phyloP scores from a whole-genome alignment of 352 stramenopile genomes.

The Phytophthora meadii region DNA sequence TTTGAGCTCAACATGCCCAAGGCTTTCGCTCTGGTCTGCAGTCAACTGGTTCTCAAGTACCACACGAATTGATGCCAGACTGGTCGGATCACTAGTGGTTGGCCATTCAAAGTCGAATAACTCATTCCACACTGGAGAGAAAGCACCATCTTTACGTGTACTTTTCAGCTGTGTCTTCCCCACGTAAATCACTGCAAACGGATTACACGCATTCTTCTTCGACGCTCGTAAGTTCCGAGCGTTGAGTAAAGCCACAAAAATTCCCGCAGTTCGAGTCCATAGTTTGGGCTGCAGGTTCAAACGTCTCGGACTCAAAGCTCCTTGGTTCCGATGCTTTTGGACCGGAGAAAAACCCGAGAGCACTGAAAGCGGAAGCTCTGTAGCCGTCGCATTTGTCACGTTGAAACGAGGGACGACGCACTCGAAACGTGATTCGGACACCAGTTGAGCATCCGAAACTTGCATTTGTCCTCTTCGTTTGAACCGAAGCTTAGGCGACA shows the following conservation, averaged over 20 bases:
- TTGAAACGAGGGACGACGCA: slow-evolving; percentile 72
- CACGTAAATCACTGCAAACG: slow-evolving; percentile 70
- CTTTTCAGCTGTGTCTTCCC: slow-evolving; percentile 65
- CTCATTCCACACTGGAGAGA: slow-evolving; percentile 77
- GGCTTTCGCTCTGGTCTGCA: slow-evolving; percentile 67
- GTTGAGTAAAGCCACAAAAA: slow-evolving; percentile 61
- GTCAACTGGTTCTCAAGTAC: slow-evolving; percentile 74
- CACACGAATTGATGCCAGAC: slow-evolving; percentile 39
- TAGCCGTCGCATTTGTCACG: slow-evolving; percentile 52
- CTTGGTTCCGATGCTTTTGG: slow-evolving; percentile 13
- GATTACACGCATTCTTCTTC: slow-evolving; percentile 79
- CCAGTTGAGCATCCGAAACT: slow-evolving; percentile 54
- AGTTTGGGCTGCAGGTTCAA: slow-evolving; percentile 39
- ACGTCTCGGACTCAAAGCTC: slow-evolving; percentile 14
- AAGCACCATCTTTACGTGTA: slow-evolving; percentile 71
- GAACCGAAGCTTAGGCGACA: slow-evolving; percentile 64
- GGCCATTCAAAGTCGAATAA: slow-evolving; percentile 80
- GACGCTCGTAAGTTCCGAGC: slow-evolving; percentile 56
- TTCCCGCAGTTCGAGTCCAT: slow-evolving; percentile 55
- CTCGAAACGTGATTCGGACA: slow-evolving; percentile 55
- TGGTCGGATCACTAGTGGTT: slow-evolving; percentile 10
- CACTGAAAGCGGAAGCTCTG: slow-evolving; percentile 29
- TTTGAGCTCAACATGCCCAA: slow-evolving; percentile 58
- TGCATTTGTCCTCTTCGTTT: slow-evolving; percentile 81
- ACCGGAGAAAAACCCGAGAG: slow-evolving; percentile 17